phyloP scores from a whole-genome alignment of 345 rosid species.

The Gossypium rotundifolium region DNA sequence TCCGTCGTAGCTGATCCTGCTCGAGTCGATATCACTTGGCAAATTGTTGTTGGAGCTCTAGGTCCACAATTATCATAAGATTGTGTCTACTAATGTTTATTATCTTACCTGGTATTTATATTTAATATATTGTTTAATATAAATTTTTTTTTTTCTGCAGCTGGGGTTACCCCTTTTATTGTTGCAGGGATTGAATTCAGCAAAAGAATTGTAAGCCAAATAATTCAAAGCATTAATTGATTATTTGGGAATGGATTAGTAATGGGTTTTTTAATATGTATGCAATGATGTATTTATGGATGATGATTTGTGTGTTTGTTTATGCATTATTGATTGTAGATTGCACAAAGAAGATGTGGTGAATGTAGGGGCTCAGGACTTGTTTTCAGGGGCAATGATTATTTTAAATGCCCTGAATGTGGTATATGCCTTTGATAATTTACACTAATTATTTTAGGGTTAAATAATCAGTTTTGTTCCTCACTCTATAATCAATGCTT shows the following conservation, averaged over 20 bases:
- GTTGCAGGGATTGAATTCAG: constrained; percentile 91
- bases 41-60: constrained; percentile 61
- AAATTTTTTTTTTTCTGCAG: constrained; percentile 44
- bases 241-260: neutral
- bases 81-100: neutral
- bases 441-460: neutral
- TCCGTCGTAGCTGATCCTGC: neutral
- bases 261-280: neutral
- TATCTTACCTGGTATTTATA: neutral
- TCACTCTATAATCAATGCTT: neutral
- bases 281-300: neutral
- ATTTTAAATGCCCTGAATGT: constrained; percentile 2
- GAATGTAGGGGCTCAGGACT: constrained; percentile 74
- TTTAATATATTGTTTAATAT: neutral
- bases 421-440: neutral
- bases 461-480: neutral
- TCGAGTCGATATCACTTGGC: constrained; percentile 57
- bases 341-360: constrained; percentile 70
- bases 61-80: constrained; percentile 25
- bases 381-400: constrained; percentile 42
- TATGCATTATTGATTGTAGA: constrained; percentile 26
- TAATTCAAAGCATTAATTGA: neutral
- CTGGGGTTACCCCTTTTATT: constrained; percentile 67
- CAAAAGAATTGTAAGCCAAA: constrained; percentile 42
- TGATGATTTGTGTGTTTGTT: neutral